phyloP scores from a whole-genome alignment of 306 rosid genomes.

The Rubus parviflorus region DNA sequence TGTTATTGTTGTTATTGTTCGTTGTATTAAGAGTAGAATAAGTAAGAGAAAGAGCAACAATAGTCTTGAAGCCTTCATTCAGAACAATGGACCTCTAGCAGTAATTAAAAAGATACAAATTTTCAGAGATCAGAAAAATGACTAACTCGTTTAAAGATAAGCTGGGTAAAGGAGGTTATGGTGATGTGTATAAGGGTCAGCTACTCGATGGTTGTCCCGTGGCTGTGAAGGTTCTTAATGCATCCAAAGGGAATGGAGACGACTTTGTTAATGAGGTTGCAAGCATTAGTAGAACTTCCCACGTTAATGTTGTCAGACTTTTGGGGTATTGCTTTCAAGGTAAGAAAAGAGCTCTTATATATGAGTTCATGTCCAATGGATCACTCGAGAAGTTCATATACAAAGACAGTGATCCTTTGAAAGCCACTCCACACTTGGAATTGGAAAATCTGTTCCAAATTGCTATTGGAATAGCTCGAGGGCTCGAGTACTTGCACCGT shows the following conservation, averaged over 20 bases:
- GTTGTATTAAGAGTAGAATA: no score
- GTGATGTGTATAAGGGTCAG: constrained; percentile 42
- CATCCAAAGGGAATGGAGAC: constrained; percentile 35
- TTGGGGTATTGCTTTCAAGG: constrained; percentile 48
- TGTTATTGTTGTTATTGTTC: no score
- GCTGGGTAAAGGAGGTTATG: constrained; percentile 54
- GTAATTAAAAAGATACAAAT: constrained; percentile 36
- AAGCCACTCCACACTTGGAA: constrained; percentile 21
- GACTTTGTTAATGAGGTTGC: constrained; percentile 49
- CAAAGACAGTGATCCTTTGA: constrained; percentile 3
- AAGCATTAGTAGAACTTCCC: constrained; percentile 53
- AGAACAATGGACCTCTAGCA: constrained; percentile 20
- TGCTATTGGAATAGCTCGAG: constrained; percentile 38
- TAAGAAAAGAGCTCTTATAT: constrained; percentile 36
- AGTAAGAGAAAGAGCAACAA: no score
- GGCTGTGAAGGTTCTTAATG: constrained; percentile 44
- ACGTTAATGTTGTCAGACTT: constrained; percentile 42
- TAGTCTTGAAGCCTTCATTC: constrained; percentile 34
- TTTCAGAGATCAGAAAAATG: constrained; percentile 37
- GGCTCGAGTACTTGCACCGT: constrained; percentile 42
- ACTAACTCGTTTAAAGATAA: constrained; percentile 40
- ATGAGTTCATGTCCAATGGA: constrained; percentile 52
- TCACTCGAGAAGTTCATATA: constrained; percentile 47
- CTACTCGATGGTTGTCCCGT: constrained; percentile 2
- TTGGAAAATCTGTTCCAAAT: constrained; percentile 37